phyloP scores from a whole-genome alignment of 805 yeast genomes.

The Monosporozyma aquatica region DNA sequence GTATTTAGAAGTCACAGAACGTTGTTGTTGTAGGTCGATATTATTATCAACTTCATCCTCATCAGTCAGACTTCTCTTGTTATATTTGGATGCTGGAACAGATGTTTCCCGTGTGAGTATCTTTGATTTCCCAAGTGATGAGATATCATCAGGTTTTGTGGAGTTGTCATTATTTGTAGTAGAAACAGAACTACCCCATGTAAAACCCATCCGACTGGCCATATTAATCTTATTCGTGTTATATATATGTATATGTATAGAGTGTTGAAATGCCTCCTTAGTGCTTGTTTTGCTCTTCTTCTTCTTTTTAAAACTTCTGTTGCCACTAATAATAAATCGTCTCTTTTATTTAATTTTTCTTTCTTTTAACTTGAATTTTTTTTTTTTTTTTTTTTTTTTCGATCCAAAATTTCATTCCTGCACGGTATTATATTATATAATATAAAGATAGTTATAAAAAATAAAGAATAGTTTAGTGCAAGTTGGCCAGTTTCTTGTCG shows the following conservation, averaged over 20 bases:
- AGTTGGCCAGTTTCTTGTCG: background rate
- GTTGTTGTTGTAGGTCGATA: background rate
- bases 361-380: background rate
- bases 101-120: too few species aligned
- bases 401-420: too few species aligned
- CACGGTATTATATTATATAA: background rate
- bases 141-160: too few species aligned
- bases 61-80: background rate
- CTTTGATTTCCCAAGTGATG: too few species aligned
- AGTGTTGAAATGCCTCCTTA: too few species aligned
- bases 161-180: background rate
- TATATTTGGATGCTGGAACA: background rate
- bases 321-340: background rate
- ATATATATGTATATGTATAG: too few species aligned
- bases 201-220: conserved; percentile 7
- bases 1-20: background rate
- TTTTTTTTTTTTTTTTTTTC: background rate
- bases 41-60: too few species aligned
- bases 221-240: too few species aligned
- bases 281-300: background rate
- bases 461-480: too few species aligned
- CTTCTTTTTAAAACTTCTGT: background rate
- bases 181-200: conserved; percentile 8
- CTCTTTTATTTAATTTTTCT: background rate
- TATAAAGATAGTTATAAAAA: background rate